phyloP scores from a whole-genome alignment of 2,329 filamentous ascomycete genomes.

The Colletotrichum camelliae region DNA sequence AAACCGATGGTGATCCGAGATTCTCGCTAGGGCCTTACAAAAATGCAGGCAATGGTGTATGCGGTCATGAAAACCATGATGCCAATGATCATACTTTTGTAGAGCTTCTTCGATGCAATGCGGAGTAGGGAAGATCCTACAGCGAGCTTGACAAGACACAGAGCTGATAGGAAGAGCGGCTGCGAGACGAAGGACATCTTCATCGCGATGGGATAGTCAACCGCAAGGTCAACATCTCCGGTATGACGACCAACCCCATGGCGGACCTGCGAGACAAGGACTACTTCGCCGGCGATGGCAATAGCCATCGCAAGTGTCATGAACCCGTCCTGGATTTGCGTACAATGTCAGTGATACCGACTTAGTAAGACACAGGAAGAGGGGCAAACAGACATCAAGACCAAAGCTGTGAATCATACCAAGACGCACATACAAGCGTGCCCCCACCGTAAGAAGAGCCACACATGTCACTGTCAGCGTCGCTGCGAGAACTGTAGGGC shows the following conservation, averaged over 20 bases:
- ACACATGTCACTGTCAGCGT: conserved; percentile 41
- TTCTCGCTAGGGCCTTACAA: conserved; percentile 30
- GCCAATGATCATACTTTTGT: conserved; percentile 38
- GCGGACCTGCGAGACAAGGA: conserved; percentile 44
- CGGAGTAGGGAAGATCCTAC: conserved; percentile 46
- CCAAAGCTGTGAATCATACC: conserved; percentile 52
- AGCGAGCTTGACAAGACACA: conserved; percentile 47
- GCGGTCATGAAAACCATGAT: conserved; percentile 41
- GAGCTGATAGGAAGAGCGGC: conserved; percentile 45
- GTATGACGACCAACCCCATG: conserved; percentile 52
- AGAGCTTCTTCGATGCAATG: conserved; percentile 41
- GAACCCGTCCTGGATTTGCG: conserved; percentile 30
- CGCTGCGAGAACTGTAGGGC: conserved; percentile 42
- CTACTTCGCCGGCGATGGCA: conserved; percentile 40
- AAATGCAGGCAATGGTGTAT: conserved; percentile 38
- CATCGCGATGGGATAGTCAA: conserved; percentile 39
- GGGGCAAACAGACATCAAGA: conserved; percentile 42
- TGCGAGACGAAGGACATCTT: conserved; percentile 50
- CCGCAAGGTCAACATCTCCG: conserved; percentile 40
- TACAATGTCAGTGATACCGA: neutral
- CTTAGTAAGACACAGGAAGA: too few species aligned
- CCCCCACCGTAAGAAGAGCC: conserved; percentile 41
- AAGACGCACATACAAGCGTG: conserved; percentile 52
- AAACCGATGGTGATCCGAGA: neutral
- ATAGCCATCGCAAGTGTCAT: conserved; percentile 32